These are phyloP conservation scores for Cercospora brassicicola DNA, from an alignment of 2,329 filamentous ascomycete genomes.

Conservation along the genomic window DNA sequence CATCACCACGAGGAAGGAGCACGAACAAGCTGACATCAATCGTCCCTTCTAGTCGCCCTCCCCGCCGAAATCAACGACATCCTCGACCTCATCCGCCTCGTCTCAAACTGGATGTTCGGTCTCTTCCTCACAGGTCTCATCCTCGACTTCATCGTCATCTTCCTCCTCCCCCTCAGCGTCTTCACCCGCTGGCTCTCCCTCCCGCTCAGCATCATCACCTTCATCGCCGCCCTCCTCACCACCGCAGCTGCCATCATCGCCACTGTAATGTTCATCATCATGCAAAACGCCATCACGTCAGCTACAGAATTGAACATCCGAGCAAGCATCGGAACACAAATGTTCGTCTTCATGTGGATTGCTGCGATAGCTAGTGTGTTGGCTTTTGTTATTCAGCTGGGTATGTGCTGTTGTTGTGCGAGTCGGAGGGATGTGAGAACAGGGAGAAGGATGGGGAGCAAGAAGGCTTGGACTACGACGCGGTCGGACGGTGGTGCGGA, in stretches of 20 bases:
- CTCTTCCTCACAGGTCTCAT: slow-evolving; percentile 74
- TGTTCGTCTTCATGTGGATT: slow-evolving; percentile 91
- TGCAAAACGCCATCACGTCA: slow-evolving; percentile 70
- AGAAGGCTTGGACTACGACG: slow-evolving; percentile 26
- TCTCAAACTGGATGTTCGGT: slow-evolving; percentile 83
- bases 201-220: slow-evolving; percentile 66
- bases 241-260: slow-evolving; percentile 71
- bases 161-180: slow-evolving; percentile 59
- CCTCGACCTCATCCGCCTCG: slow-evolving; percentile 70
- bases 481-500: not conserved
- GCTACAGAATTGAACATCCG: slow-evolving; percentile 74
- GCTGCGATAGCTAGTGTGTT: slow-evolving; percentile 66
- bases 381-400: slow-evolving; percentile 69
- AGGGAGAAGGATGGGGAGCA: slow-evolving; percentile 47
- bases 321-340: slow-evolving; percentile 56
- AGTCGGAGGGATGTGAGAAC: slow-evolving; percentile 55
- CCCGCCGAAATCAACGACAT: slow-evolving; percentile 72
- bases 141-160: slow-evolving; percentile 70
- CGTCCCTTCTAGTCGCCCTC: slow-evolving; percentile 60
- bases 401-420: slow-evolving; percentile 75
- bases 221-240: slow-evolving; percentile 66
- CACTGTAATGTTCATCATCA: slow-evolving; percentile 80
- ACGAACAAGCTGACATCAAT: slow-evolving; percentile 28
- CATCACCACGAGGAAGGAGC: not conserved
- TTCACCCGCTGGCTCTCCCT: slow-evolving; percentile 60